Evolutionary conservation across 768 basidiomycete species (phyloP).

Genomic region (Ephemerocybe angulata): DNA sequence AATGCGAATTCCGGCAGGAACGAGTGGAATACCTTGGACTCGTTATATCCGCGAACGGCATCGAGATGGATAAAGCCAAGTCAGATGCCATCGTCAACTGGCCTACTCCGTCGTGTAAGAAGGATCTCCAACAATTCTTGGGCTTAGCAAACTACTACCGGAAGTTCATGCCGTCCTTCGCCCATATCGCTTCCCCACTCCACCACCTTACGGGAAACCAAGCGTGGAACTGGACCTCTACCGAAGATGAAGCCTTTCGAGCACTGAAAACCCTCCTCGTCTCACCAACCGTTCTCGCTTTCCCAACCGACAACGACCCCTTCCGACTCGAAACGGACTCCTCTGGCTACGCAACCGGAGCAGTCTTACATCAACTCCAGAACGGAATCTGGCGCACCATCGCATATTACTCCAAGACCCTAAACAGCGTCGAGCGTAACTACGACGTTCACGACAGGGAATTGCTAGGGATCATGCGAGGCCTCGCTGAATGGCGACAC

Average conservation of each 20-base stretch:
- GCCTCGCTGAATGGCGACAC: slow-evolving; percentile 29
- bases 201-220: slow-evolving; percentile 13
- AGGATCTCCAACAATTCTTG: no score
- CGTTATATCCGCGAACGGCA: slow-evolving; percentile 21
- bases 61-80: slow-evolving; percentile 37
- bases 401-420: slow-evolving; percentile 32
- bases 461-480: slow-evolving; percentile 39
- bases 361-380: slow-evolving; percentile 21
- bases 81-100: slow-evolving; percentile 32
- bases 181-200: no score
- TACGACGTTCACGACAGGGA: slow-evolving; percentile 41
- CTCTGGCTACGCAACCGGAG: slow-evolving; percentile 30
- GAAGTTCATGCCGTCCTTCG: no score
- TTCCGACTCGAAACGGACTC: slow-evolving; percentile 28
- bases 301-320: slow-evolving; percentile 16
- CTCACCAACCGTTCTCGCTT: slow-evolving; percentile 20
- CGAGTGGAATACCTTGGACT: slow-evolving; percentile 29
- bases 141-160: no score
- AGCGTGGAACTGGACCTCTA: slow-evolving; percentile 20
- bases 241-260: slow-evolving; percentile 22
- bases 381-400: slow-evolving; percentile 31
- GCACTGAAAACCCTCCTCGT: slow-evolving; percentile 24
- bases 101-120: slow-evolving; percentile 22
- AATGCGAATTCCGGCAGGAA: slow-evolving; percentile 27
- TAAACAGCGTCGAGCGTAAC: slow-evolving; percentile 29